Evolutionary conservation across 108 stramenopile genomes (phyloP).

Genomic region (Discostella pseudostelligera): DNA sequence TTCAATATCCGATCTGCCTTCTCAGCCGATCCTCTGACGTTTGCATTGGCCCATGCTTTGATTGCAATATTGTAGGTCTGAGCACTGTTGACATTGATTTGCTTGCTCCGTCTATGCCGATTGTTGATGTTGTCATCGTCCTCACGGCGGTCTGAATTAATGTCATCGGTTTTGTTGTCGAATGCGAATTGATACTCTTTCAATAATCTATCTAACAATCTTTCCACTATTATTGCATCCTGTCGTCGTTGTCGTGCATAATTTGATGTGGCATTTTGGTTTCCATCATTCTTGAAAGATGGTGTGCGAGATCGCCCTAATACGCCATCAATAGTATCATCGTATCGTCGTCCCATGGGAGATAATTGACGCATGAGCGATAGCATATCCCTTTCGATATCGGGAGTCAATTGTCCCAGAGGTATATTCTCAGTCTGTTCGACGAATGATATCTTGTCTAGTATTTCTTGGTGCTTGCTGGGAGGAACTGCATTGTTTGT

Average conservation of each 20-base stretch:
- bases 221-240: conserved; percentile 22
- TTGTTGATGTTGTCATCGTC: background rate
- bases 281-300: background rate
- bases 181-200: background rate
- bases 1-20: conserved; percentile 22
- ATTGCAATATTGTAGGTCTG: conserved; percentile 17
- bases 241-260: conserved; percentile 13
- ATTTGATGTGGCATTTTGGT: background rate
- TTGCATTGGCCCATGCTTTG: conserved; percentile 30
- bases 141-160: no score
- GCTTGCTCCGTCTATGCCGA: background rate
- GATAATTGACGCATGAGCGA: conserved; percentile 29
- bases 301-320: background rate
- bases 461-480: no score
- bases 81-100: background rate
- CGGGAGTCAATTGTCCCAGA: conserved; percentile 6
- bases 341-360: conserved; percentile 14
- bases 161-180: background rate
- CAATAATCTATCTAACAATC: conserved; percentile 18
- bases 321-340: conserved; percentile 6
- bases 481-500: no score
- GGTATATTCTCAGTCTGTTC: conserved; percentile 3
- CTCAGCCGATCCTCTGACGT: conserved; percentile 26
- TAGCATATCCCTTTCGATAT: conserved; percentile 24
- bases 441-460: background rate